Conservation (phyloP, 371 early-diverging fungal species). For the Mortierella polycephala region DNA sequence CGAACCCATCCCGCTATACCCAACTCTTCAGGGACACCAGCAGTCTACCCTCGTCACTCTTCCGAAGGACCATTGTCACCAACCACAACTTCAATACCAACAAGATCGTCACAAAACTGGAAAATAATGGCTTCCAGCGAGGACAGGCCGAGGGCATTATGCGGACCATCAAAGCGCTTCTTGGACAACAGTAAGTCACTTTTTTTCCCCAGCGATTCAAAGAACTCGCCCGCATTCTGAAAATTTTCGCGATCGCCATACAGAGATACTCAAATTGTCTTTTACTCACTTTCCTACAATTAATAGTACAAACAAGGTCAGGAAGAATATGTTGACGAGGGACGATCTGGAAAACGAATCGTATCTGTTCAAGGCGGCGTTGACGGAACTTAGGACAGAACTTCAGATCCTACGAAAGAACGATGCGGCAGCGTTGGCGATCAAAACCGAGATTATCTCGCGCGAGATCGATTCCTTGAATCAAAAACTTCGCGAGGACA, state of each 20-base stretch:
- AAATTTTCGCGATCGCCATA: too few species aligned
- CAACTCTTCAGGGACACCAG: conserved; percentile 17
- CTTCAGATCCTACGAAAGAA: conserved; percentile 87
- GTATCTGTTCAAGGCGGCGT: conserved; percentile 81
- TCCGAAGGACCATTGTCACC: conserved; percentile 40
- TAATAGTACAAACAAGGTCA: conserved; percentile 47
- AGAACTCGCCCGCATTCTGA: conserved; percentile 12
- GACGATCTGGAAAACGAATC: conserved; percentile 74
- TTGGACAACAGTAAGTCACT: conserved; percentile 32
- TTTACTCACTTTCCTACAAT: not conserved
- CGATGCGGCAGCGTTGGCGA: conserved; percentile 81
- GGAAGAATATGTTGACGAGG: conserved; percentile 59
- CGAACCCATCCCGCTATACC: conserved; percentile 34
- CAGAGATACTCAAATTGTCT: too few species aligned
- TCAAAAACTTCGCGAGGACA: conserved; percentile 79
- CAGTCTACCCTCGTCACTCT: conserved; percentile 14
- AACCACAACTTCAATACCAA: conserved; percentile 79
- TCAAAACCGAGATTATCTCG: conserved; percentile 77
- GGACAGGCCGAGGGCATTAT: conserved; percentile 79
- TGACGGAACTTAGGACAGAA: conserved; percentile 88
- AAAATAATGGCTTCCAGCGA: conserved; percentile 71
- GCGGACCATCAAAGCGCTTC: conserved; percentile 70
- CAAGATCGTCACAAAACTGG: conserved; percentile 69
- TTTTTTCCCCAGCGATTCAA: conserved; percentile 1
- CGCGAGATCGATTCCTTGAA: conserved; percentile 83